A percentile compares a stretch with the other conserved stretches of the same genome.
Evolutionary conservation across 129 eudicot genomes (phyloP).

Genomic region (Flaveria linearis): DNA sequence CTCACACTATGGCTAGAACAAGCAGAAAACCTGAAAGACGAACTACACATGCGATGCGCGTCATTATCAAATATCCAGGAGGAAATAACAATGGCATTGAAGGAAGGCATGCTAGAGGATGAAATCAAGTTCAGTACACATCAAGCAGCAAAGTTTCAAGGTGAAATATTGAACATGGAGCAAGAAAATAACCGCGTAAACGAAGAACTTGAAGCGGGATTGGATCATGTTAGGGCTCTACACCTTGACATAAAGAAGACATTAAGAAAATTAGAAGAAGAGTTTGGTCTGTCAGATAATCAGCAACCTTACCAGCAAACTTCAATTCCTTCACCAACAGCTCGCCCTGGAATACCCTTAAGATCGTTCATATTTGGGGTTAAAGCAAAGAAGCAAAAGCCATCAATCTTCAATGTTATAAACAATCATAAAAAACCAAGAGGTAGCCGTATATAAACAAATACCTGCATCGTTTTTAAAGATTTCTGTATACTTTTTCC

Average conservation of each 20-base stretch:
- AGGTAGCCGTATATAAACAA: slow-evolving; percentile 23
- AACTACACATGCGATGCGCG: slow-evolving; percentile 50
- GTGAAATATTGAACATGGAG: slow-evolving; percentile 85
- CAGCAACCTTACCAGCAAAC: slow-evolving; percentile 29
- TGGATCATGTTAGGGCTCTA: slow-evolving; percentile 48
- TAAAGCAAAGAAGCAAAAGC: slow-evolving; percentile 57
- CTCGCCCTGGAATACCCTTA: slow-evolving; percentile 51
- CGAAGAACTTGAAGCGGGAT: slow-evolving; percentile 68
- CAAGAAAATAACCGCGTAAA: slow-evolving; percentile 83
- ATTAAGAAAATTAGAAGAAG: slow-evolving; percentile 45
- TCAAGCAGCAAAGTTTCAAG: slow-evolving; percentile 90
- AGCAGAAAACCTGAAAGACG: slow-evolving; percentile 56
- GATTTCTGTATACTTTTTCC: neutral
- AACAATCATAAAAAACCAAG: slow-evolving; percentile 40
- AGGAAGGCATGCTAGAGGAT: slow-evolving; percentile 66
- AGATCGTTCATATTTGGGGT: slow-evolving; percentile 79
- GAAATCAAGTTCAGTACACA: slow-evolving; percentile 71
- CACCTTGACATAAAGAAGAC: slow-evolving; percentile 54
- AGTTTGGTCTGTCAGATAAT: slow-evolving; percentile 50
- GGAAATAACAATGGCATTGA: slow-evolving; percentile 58
- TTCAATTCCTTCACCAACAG: slow-evolving; percentile 27
- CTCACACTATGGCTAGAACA: slow-evolving; percentile 66
- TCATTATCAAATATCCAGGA: slow-evolving; percentile 69
- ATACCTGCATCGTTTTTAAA: neutral
- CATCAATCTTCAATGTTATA: slow-evolving; percentile 56